Percentiles rank a stretch among this genome's conserved stretches.
phyloP scores from a whole-genome alignment of 192 early-diverging fungal genomes.

The Umbelopsis ramanniana region DNA sequence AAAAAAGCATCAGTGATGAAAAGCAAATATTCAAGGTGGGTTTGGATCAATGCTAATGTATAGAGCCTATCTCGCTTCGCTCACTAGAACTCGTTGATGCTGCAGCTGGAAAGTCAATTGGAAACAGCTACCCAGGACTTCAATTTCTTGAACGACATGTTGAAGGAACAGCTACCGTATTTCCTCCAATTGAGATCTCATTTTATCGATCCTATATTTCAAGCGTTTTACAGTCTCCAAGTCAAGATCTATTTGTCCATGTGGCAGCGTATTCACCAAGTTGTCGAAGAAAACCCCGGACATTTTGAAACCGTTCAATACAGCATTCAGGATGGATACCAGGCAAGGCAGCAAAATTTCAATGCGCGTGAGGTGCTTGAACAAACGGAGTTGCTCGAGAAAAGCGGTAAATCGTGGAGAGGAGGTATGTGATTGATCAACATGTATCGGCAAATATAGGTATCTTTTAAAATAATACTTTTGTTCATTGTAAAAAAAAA shows the following conservation, averaged over 20 bases:
- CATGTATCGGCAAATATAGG: not conserved
- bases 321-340: constrained; percentile 46
- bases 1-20: constrained; percentile 64
- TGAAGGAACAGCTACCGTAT: constrained; percentile 80
- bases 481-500: too few relatives aligned
- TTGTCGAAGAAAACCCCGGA: constrained; percentile 50
- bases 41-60: not conserved
- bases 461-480: too few relatives aligned
- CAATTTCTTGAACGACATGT: constrained; percentile 78
- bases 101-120: constrained; percentile 65
- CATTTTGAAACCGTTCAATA: constrained; percentile 57
- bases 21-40: constrained; percentile 64
- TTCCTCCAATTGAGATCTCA: constrained; percentile 74
- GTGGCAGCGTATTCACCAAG: constrained; percentile 58
- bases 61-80: not conserved
- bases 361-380: constrained; percentile 30
- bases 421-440: constrained; percentile 27
- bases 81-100: not conserved
- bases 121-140: constrained; percentile 86
- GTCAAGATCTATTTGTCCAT: constrained; percentile 75
- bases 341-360: constrained; percentile 43
- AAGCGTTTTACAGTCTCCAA: constrained; percentile 85
- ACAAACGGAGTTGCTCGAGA: constrained; percentile 36
- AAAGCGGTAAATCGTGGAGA: constrained; percentile 37
- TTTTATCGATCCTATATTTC: constrained; percentile 89